Base-by-base conservation (phyloP, 495 filamentous ascomycete species). In the Xylaria longipes region DNA sequence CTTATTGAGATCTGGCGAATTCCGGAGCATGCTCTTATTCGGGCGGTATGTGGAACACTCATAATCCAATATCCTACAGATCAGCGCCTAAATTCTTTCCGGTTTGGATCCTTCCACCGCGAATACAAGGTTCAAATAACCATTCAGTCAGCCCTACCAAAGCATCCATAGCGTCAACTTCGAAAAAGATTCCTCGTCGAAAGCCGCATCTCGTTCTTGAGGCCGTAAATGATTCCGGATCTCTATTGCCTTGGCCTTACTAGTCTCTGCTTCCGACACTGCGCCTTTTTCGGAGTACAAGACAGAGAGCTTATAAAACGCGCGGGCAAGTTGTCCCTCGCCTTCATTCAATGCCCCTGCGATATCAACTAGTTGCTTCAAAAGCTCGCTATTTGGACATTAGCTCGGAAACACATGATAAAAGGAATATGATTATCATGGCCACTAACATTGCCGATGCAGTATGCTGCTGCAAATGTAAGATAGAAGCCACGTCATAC, bases 121-220 rank as follows among this genome's bases (percentile, higher is more conserved):
- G 45, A n/a, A 50, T 1, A 50, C 7, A 22, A 22, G 6, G 46
- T 50, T 25, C 11, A 7, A 50, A 50, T 50, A 50, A 6, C 6
- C 22, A 5, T 7, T 2, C 1, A 2, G n/a, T 12, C 17, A 50
- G 46, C 25, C 50, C 22, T 54, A 27, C 50, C 50, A 20, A 27
- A 54, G 50, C 15, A 54, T 54, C n/a, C 46, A 50, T 46, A 50
- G n/a, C n/a, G n/a, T 50, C 46, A 50, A 50, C 22, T 25, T 50
- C 46, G 46, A 50, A 8, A 50, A 50, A 8, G 46, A 25, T 50
- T 25, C 46, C n/a, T 25, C n/a, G 46, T 50, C 46, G 46, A 50
- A 50, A 50, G 46, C 46, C 22, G n/a, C 46, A 50, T 50, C 20
- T 2, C 6, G 1, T 9, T 50, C 22, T 50, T 50, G 5, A 25